These are phyloP conservation scores for Solanum pinnatisectum DNA, from an alignment of 257 asterid species.

Conservation along the genomic window DNA sequence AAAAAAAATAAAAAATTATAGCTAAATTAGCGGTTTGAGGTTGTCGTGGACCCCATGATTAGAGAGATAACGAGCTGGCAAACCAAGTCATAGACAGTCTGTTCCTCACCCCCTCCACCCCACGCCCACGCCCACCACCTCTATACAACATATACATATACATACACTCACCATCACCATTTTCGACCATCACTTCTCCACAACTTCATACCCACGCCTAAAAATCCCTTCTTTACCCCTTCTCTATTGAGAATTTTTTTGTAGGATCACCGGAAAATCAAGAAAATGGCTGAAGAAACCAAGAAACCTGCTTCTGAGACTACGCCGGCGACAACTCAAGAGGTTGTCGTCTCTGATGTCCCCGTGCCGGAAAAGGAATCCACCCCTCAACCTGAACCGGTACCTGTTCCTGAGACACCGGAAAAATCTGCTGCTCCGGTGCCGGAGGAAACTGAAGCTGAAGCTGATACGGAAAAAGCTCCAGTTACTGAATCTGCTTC, in stretches of 20 bases:
- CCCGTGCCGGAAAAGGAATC: constrained; percentile 29
- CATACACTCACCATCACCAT: not conserved
- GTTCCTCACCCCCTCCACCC: constrained; percentile 12
- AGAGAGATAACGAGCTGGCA: constrained; percentile 44
- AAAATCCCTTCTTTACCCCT: not conserved
- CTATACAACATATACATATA: not conserved
- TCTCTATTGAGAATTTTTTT: not conserved
- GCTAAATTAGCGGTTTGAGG: not conserved
- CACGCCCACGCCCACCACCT: not conserved
- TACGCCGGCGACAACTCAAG: constrained; percentile 9
- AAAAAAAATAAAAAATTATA: not conserved
- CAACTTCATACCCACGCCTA: not conserved
- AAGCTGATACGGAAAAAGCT: constrained; percentile 1
- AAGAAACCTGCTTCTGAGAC: constrained; percentile 22
- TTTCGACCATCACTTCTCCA: not conserved
- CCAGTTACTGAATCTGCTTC: constrained; percentile 37
- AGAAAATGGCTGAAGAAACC: constrained; percentile 45
- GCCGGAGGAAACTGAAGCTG: constrained; percentile 5
- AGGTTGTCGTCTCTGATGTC: constrained; percentile 20
- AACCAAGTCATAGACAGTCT: constrained; percentile 33
- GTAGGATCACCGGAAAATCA: not conserved
- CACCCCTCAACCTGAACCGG: constrained; percentile 1
- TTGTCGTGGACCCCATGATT: constrained; percentile 22
- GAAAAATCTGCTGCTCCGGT: constrained; percentile 14
- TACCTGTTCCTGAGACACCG: constrained; percentile 15